Evolutionary conservation across 2,329 filamentous ascomycete genomes (phyloP), one percentile per base, ranked within the genome.

Genomic region (Pezicula carpinea): DNA sequence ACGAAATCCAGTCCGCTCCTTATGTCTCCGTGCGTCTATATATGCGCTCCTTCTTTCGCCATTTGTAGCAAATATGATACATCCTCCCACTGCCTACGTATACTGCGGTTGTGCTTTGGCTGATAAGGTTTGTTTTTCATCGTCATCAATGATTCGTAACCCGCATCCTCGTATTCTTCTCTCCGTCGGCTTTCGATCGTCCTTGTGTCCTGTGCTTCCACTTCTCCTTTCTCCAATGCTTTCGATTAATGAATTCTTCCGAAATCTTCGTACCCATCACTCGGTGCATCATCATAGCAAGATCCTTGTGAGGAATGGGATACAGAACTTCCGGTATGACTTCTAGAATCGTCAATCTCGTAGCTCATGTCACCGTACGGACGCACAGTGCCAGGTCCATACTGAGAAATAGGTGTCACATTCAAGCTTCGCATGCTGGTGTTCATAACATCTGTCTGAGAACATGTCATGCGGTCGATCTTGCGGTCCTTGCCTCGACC

Each of bases 401-500:
- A 29, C 26, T 35, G 8, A 17, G 33, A 18, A 11, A 31, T 38
- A 35, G 31, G 26, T 14, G n/a, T 23, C 3, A 50, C 39, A 39
- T 38, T 40, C 17, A 50, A 32, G 23, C 13, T 45, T 21, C 52
- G 32, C 51, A 55, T 51, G 13, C 47, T 40, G 1, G 49, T 42
- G 10, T 42, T 44, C 19, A 49, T 7, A 13, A 41, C 34, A 35
- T 43, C 44, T 22, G 45, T 43, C 43, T 44, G 50, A 3, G 52
- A 43, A 14, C 55, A 64, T 44, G 90, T 84, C 48, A 82, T 82
- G 47, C 89, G 77, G 57, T 91, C 64, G 45, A 90, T 85, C 48
- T 82, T 82, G 47, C 89, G 77, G 57, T 91, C 87, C 64, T 92
- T 93, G 36, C 93, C 93, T 39, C 93, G 83, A 10, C 93, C 93